Conservation (phyloP, 495 filamentous ascomycete genomes). For the Xylaria flabelliformis region DNA sequence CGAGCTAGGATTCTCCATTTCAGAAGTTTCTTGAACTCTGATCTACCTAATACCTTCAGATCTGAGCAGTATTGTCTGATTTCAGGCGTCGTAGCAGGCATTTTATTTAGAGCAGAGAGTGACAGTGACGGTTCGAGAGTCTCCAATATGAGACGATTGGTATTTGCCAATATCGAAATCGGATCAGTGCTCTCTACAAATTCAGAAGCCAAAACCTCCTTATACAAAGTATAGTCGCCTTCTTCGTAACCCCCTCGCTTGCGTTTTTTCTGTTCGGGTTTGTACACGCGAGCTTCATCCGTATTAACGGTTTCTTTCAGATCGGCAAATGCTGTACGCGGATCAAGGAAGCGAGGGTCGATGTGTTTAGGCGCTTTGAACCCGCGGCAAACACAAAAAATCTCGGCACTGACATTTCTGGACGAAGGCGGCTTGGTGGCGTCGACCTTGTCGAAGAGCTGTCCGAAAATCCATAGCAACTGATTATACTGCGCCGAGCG, state of each 20-base stretch:
- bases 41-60: conserved; percentile 87
- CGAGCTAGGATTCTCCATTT: conserved; percentile 90
- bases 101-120: conserved; percentile 79
- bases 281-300: conserved; percentile 97
- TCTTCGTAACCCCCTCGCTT: conserved; percentile 98
- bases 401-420: conserved; percentile 68
- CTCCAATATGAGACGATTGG: conserved; percentile 83
- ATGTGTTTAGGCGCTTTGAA: conserved; percentile 85
- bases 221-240: conserved; percentile 91
- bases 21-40: conserved; percentile 92
- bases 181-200: conserved; percentile 96
- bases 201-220: conserved; percentile 83
- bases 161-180: conserved; percentile 89
- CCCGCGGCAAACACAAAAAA: conserved; percentile 29
- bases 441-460: conserved; percentile 92
- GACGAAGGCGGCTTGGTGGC: conserved; percentile 97
- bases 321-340: conserved; percentile 92
- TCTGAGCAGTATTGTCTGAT: conserved; percentile 85
- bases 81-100: conserved; percentile 93
- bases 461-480: conserved; percentile 96
- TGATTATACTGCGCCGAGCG: conserved; percentile 97
- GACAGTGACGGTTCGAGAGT: conserved; percentile 86
- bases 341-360: conserved; percentile 91
- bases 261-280: conserved; percentile 94
- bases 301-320: conserved; percentile 88